These are phyloP conservation scores for Ciborinia camelliae DNA, from an alignment of 2,329 filamentous ascomycete species.

Conservation along the genomic window DNA sequence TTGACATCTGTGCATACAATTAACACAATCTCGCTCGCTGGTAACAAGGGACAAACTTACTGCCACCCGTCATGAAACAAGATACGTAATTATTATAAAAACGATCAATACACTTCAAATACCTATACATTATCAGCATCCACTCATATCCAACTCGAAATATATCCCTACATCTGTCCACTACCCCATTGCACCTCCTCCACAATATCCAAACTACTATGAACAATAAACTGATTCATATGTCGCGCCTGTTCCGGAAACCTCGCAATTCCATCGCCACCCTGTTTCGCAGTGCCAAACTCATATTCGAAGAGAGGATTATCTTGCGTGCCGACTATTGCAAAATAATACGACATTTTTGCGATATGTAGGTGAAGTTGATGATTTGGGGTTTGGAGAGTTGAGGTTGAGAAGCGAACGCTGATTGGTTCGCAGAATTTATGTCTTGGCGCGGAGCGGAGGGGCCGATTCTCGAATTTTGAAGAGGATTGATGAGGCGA, in stretches of 20 bases:
- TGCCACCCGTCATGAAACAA: conserved; percentile 88
- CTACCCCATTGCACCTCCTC: conserved; percentile 95
- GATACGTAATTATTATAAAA: conserved; percentile 96
- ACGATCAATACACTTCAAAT: conserved; percentile 93
- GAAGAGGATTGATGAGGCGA: conserved; percentile 4
- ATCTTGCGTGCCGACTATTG: conserved; percentile 91
- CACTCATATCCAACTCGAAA: conserved; percentile 16
- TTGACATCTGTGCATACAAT: conserved; percentile 58
- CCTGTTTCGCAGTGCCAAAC: conserved; percentile 93
- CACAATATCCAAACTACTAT: conserved; percentile 89
- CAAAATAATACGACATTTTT: conserved; percentile 96
- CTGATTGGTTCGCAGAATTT: conserved; percentile 29
- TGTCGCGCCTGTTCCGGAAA: conserved; percentile 86
- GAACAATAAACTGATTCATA: conserved; percentile 96
- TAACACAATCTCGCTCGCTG: not conserved
- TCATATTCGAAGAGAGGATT: conserved; percentile 95
- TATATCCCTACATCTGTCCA: conserved; percentile 67
- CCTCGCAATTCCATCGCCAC: conserved; percentile 86
- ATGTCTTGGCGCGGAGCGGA: conserved; percentile 30
- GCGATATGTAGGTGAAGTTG: not conserved
- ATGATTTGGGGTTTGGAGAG: conserved; percentile 16
- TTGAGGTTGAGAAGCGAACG: conserved; percentile 21
- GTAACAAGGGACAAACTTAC: conserved; percentile 33
- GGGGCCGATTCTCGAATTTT: conserved; percentile 26
- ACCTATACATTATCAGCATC: conserved; percentile 51